Base-by-base conservation (phyloP, 2,329 filamentous ascomycete species). In the Mycosphaerella sp. region DNA sequence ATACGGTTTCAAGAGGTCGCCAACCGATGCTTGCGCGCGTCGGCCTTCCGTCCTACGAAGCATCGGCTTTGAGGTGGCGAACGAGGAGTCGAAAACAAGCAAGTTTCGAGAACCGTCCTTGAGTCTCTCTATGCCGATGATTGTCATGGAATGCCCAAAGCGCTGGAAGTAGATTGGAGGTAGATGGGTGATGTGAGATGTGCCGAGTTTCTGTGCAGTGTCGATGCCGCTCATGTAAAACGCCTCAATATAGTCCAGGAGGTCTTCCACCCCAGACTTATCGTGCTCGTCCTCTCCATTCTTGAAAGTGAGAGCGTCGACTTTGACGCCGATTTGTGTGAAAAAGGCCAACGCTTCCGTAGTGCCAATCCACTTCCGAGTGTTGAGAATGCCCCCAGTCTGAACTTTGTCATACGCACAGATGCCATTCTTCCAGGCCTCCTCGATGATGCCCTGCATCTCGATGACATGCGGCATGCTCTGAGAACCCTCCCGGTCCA, bases 291-390 rank as follows among this genome's bases (percentile, higher is more conserved):
- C 71, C 3, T 57, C 52, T 3, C 52, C 49, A 7, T 58, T 52
- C 41, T 56, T 50, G 52, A 67, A 64, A 56, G 63, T 75, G 56
- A 70, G 79, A 1, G 84, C 81, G 49, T 83, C 78, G 58, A 72
- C 66, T 6, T 64, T 66, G 52, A 70, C 68, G 49, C 71, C 67
- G 54, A 95, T 86, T 3, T 79, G 74, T 6, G 90, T 73, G 60
- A 95, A 86, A 59, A 95, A 77, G 6, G 89, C 87, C 68, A 91
- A 81, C 5, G 87, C 89, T 75, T 97, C 91, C 7, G 88, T 84
- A 1, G 91, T 96, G 13, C 91, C 91, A 60, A 97, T 97, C 65
- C 93, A 97, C 68, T 96, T 97, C 54, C 93, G 81, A 0, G 90
- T 95, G n/a, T 84, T 84, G 57, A 75, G 81, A 57, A 97, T 86